Evolutionary conservation across 495 filamentous ascomycete genomes (phyloP).

Genomic region (Penicillium coffeae): DNA sequence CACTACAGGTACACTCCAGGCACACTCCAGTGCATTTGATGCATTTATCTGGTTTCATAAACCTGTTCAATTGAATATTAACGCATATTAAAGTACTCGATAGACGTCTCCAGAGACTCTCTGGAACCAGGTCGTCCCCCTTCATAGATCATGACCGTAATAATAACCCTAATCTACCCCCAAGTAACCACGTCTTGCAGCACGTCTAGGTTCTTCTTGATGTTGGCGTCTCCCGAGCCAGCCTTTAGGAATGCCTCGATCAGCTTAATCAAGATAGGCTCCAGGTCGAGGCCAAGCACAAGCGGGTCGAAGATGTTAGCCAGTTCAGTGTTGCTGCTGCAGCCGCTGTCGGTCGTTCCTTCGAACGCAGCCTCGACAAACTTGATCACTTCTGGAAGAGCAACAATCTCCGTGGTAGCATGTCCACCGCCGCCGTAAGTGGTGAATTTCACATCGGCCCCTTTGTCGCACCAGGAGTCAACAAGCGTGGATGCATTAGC

Average conservation of each 20-base stretch:
- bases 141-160: no score
- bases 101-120: neutral
- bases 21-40: no score
- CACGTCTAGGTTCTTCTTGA: conserved; percentile 17
- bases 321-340: conserved; percentile 20
- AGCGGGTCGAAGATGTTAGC: conserved; percentile 21
- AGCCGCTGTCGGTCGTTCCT: conserved; percentile 19
- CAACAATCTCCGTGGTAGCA: conserved; percentile 25
- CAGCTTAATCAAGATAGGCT: conserved; percentile 24
- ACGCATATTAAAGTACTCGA: neutral
- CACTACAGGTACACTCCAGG: no score
- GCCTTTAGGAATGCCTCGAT: conserved; percentile 15
- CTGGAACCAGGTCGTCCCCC: no score
- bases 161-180: neutral
- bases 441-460: conserved; percentile 28
- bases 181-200: conserved; percentile 6
- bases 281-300: conserved; percentile 24
- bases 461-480: conserved; percentile 25
- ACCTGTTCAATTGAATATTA: no score
- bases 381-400: conserved; percentile 17
- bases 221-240: conserved; percentile 17
- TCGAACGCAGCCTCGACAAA: conserved; percentile 29
- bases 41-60: no score
- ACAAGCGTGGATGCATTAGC: conserved; percentile 19
- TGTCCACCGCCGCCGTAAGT: conserved; percentile 29